Evolutionary conservation across 495 filamentous ascomycete genomes (phyloP), one percentile per base, ranked within the genome.

Genomic region (Talaromyces ruber): DNA sequence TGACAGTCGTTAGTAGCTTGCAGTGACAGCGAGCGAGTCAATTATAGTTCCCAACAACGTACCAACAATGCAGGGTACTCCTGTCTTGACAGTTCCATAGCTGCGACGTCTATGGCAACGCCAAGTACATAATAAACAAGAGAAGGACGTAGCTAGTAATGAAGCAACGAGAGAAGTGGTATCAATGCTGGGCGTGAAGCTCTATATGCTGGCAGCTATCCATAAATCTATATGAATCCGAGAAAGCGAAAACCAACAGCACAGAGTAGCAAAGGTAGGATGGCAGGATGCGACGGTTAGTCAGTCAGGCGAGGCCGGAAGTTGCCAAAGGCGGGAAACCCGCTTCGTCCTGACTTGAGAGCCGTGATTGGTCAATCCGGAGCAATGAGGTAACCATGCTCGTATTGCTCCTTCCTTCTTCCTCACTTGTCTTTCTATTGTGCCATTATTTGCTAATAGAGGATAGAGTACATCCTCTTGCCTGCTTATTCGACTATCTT

Each of bases 21-120:
- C 18, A 25, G 5, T 14, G 21, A 26, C 18, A 34, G 50, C 14
- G 32, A 24, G 22, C 53, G 60, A 64, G 62, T 60, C 29, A 45
- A 59, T 59, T 54, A 56, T 63, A 60, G 68, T 64, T 61, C 90
- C 74, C 83, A 97, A 92, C 88, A 97, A 86, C 83, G 97, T 83
- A 98, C 94, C 89, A 98, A 86, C 83, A 98, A 85, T 28, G 89
- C 89, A 70, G 94, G 93, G 78, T 98, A 98, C 76, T 98, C 94
- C 72, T 90, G 84, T 72, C 93, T 84, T 68, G 90, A 89, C 67
- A 96, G 84, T 67, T 93, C 93, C 84, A 91, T 86, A 64, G 64
- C 70, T 69, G 68, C 63, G 62, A 62, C 67, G 75, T 70, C 72
- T 71, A 67, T 30, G 62, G 63, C 72, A 66, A 63, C 70, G 68